A percentile compares a stretch with the other conserved stretches of the same genome.
phyloP scores from a whole-genome alignment of 805 yeast species.

The Wickerhamomyces xylosicus region DNA sequence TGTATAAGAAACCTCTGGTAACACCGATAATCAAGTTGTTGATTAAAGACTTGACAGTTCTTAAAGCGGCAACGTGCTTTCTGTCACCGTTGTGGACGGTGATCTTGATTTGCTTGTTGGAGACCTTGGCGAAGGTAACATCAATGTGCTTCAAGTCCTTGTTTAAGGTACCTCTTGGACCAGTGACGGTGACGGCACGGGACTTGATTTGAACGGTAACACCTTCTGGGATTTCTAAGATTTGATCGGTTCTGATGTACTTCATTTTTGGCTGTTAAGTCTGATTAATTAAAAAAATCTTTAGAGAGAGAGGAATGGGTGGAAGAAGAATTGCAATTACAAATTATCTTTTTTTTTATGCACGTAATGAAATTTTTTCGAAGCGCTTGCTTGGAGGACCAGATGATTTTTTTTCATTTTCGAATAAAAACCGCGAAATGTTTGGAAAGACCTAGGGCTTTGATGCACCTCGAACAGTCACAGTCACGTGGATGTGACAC shows the following conservation, averaged over 20 bases:
- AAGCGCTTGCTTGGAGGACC: too few relatives aligned
- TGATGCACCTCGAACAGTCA: too few relatives aligned
- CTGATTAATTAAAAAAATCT: too few relatives aligned
- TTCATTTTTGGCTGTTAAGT: slow-evolving; percentile 42
- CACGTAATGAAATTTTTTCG: too few relatives aligned
- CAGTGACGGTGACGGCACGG: slow-evolving; percentile 81
- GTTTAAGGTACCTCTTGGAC: slow-evolving; percentile 93
- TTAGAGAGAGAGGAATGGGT: too few relatives aligned
- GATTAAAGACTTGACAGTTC: slow-evolving; percentile 95
- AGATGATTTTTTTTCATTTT: too few relatives aligned
- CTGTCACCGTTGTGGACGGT: slow-evolving; percentile 98
- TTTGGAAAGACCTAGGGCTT: too few relatives aligned
- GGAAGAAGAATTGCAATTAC: too few relatives aligned
- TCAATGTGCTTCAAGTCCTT: slow-evolving; percentile 92
- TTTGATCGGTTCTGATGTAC: slow-evolving; percentile 82
- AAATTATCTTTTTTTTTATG: too few relatives aligned
- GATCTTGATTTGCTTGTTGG: slow-evolving; percentile 67
- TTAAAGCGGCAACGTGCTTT: slow-evolving; percentile 98
- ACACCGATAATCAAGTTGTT: slow-evolving; percentile 96
- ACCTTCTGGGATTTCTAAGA: slow-evolving; percentile 82
- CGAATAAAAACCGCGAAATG: too few relatives aligned
- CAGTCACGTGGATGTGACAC: too few relatives aligned
- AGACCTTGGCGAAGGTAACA: slow-evolving; percentile 80
- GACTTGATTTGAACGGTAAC: slow-evolving; percentile 88
- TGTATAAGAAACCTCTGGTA: slow-evolving; percentile 98